Evolutionary conservation across 176 grass and related monocot species (phyloP).

Genomic region (Oryza glumipatula): DNA sequence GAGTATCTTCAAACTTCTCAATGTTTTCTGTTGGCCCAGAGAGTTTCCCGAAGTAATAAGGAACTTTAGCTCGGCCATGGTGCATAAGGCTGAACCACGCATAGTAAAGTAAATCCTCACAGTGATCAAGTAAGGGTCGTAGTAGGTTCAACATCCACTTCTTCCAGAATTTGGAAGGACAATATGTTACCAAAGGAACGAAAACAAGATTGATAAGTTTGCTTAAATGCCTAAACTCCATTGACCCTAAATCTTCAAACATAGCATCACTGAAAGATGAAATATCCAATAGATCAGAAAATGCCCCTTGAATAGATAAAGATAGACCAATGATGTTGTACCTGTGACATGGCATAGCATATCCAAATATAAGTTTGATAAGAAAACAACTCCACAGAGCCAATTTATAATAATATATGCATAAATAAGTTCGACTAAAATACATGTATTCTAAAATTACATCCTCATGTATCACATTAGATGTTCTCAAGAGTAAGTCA

Average conservation of each 20-base stretch:
- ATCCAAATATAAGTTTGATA: too few species aligned
- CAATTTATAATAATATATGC: too few species aligned
- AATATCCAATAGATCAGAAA: constrained; percentile 42
- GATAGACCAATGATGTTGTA: constrained; percentile 67
- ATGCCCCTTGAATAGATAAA: constrained; percentile 47
- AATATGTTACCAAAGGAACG: constrained; percentile 54
- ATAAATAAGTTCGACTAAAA: too few species aligned
- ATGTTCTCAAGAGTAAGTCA: too few species aligned
- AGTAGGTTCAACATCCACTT: constrained; percentile 50
- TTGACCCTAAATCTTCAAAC: constrained; percentile 53
- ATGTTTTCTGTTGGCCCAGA: constrained; percentile 50
- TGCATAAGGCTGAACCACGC: constrained; percentile 60
- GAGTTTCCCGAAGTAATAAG: constrained; percentile 57
- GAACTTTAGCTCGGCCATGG: constrained; percentile 46
- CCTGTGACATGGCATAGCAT: constrained; percentile 5
- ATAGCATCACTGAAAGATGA: constrained; percentile 49
- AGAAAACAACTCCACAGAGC: too few species aligned
- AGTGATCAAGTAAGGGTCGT: constrained; percentile 58
- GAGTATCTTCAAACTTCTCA: constrained; percentile 7
- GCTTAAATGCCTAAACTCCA: constrained; percentile 67
- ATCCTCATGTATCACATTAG: too few species aligned
- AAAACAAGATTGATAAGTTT: constrained; percentile 58
- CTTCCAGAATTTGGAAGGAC: constrained; percentile 50
- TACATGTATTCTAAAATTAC: too few species aligned
- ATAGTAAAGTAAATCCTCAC: constrained; percentile 51